A percentile compares a stretch with the other conserved stretches of the same genome.
Evolutionary conservation across 2,329 filamentous ascomycete genomes (phyloP).

Genomic region (Acrodontium crateriforme): DNA sequence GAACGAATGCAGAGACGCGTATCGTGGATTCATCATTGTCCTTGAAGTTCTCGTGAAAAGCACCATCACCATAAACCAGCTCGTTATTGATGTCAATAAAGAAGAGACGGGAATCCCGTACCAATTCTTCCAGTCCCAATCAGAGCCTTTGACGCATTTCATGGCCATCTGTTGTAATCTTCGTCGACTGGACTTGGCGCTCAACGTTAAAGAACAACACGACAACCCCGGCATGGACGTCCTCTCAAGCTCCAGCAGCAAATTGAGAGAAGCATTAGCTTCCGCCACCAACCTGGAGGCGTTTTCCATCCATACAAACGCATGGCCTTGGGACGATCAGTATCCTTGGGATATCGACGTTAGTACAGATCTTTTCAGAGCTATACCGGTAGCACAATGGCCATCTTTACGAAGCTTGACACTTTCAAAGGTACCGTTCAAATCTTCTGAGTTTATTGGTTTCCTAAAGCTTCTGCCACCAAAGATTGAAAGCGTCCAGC

Average conservation of each 20-base stretch:
- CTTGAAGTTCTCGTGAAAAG: background rate
- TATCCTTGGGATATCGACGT: background rate
- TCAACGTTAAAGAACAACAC: background rate
- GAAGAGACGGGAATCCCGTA: background rate
- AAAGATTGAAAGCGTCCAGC: background rate
- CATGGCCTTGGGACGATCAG: background rate
- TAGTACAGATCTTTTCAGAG: background rate
- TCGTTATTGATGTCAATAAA: background rate
- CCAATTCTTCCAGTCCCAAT: background rate
- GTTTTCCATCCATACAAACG: slow-evolving; percentile 1
- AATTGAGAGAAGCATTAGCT: background rate
- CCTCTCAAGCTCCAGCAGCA: background rate
- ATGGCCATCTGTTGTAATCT: background rate
- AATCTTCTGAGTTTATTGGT: background rate
- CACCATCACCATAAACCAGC: background rate
- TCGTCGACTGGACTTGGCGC: background rate
- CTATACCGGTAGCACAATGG: background rate
- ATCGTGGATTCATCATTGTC: background rate
- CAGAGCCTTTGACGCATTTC: background rate
- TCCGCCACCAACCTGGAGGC: background rate
- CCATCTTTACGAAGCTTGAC: background rate
- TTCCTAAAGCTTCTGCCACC: background rate
- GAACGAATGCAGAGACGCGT: background rate
- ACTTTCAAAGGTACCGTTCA: background rate
- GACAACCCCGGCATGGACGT: background rate